Evolutionary conservation across 257 asterid genomes (phyloP), one percentile per base, ranked within the genome.

Genomic region (Cordia subcordata): DNA sequence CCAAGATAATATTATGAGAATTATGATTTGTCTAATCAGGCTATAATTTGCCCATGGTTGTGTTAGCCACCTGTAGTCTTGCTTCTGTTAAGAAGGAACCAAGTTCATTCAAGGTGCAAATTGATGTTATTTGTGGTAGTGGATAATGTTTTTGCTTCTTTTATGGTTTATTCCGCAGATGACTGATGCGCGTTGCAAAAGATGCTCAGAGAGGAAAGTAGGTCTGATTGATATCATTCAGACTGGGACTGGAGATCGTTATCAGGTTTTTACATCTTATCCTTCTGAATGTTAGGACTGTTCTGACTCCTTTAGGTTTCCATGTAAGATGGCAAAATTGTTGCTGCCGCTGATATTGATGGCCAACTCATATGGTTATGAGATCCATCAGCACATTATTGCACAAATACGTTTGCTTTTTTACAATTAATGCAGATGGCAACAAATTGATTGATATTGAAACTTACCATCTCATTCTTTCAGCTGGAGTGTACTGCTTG

Each of bases 161-260:
- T 33, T 32, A 38, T 19, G 60, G 37, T 22, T 70, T 66, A 49
- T 59, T 63, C 42, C 13, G 22, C 86, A 82, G 98, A 91, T 88
- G 98, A 85, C 90, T 10, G 86, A 84, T 81, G 96, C 94, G 68
- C 90, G 83, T 35, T 91, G 98, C 79, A 71, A 62, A 58, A 81
- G 82, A 73, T 91, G 98, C 77, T 55, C 44, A 11, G 85, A 77
- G 81, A 88, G 79, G 66, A 72, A 75, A 75, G 98, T 84, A 55
- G 88, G 85, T 22, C 66, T 91, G 69, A 66, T 53, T n/a, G 88
- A 84, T 18, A 79, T 88, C 37, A 77, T 91, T 66, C 95, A 85
- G 66, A 62, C 92, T 58, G 94, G 96, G 58, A 85, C 67, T 53
- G 85, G 81, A 15, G 90, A 79, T 69, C 95, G 92, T 19, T 91